Evolutionary conservation across 768 basidiomycete genomes (phyloP).

Genomic region (Phlebiopsis gigantea): DNA sequence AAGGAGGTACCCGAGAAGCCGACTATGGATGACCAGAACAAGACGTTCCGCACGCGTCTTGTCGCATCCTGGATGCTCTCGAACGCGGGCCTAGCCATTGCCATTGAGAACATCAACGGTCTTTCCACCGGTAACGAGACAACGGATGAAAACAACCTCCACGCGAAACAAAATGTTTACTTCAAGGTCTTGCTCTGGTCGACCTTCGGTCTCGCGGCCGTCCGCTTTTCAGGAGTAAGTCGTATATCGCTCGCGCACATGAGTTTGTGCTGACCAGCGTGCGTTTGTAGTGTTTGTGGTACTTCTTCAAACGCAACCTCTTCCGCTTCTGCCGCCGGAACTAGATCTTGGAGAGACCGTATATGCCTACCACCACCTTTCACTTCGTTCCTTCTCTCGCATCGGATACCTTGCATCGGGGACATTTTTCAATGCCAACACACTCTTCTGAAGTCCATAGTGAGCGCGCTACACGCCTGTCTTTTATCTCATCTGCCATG

Average conservation of each 20-base stretch:
- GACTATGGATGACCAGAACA: conserved; percentile 84
- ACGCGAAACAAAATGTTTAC: conserved; percentile 51
- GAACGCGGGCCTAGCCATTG: conserved; percentile 67
- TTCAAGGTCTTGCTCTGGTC: conserved; percentile 78
- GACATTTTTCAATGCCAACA: not conserved
- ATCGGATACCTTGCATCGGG: not conserved
- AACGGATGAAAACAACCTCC: conserved; percentile 35
- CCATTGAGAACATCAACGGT: conserved; percentile 73
- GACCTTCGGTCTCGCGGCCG: conserved; percentile 64
- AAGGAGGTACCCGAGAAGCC: conserved; percentile 73
- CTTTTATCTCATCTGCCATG: not conserved
- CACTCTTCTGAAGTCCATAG: not conserved
- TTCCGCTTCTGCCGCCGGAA: conserved; percentile 79
- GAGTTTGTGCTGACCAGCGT: not conserved
- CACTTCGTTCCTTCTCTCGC: not conserved
- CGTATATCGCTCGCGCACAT: not conserved
- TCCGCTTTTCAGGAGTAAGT: conserved; percentile 76
- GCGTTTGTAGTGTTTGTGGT: conserved; percentile 61
- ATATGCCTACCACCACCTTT: not conserved
- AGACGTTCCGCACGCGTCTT: conserved; percentile 87
- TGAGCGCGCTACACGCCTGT: not conserved
- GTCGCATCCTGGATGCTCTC: conserved; percentile 77
- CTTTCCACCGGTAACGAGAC: conserved; percentile 36
- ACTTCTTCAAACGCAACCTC: conserved; percentile 79
- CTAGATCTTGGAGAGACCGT: conserved; percentile 26